Evolutionary conservation across 257 asterid species (phyloP), one percentile per base, ranked within the genome.

Genomic region (Eustoma russellianum): DNA sequence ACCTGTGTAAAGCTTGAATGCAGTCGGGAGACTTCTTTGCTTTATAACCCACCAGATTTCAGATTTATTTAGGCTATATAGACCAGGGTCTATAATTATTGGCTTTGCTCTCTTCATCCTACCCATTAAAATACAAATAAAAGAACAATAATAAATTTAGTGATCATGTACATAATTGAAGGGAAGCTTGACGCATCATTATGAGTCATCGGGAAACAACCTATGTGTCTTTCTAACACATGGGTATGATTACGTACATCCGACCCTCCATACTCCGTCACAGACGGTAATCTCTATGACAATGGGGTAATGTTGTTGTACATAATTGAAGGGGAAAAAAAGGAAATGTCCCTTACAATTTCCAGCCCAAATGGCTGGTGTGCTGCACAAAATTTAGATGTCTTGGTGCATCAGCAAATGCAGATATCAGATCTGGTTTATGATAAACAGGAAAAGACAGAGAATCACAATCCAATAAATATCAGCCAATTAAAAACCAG

Each of bases 1-100:
- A 80, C 97, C 97, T 80, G 97, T 85, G 44, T 76, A 88, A 67
- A 88, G 95, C 79, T 80, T 88, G 83, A 85, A 88, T 62, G 95
- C 91, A 62, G 91, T 80, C 0, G 97, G 97, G 46, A 88, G 67
- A 52, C 74, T 80, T 76, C 97, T 85, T 74, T 82, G 97, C 79
- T 88, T 88, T 53, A 85, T 67, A 51, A 63, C 95, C 93, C 93
- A 88, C 94, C 95, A 82, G 66, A 88, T 83, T 70, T 85, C 91
- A 40, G 97, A 88, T 74, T 88, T 88, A 66, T 85, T 85, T 7
- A 50, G 55, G 55, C 87, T 80, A 57, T 88, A 76, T 70, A 88
- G 75, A 18, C 89, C 95, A 17, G 97, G 97, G 67, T 88, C 97
- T 59, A 88, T 80, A 59, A 88, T 67, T 5, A 85, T 80, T 67